Conservation (phyloP, 1,284 basidiomycete species). For the Ustilago loliicola region DNA sequence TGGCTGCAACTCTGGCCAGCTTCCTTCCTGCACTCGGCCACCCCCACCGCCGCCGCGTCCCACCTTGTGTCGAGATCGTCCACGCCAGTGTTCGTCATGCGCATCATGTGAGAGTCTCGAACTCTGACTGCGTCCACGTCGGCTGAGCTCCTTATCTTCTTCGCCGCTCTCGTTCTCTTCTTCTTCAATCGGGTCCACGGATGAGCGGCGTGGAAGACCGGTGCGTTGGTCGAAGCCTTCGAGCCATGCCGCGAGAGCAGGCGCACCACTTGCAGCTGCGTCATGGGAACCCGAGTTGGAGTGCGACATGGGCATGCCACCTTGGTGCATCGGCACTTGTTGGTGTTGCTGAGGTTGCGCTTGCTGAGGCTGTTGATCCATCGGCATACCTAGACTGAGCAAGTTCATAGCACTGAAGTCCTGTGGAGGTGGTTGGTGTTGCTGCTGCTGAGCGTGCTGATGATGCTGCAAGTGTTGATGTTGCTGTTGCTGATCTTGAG, state of each 20-base stretch:
- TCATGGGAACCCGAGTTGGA: constrained; percentile 30
- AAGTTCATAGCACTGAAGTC: constrained; percentile 52
- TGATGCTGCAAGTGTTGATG: constrained; percentile 5
- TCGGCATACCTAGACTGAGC: constrained; percentile 46
- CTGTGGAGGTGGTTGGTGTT: constrained; percentile 31
- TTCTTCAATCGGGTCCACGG: constrained; percentile 56
- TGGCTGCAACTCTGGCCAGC: constrained; percentile 44
- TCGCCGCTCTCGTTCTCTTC: constrained; percentile 49
- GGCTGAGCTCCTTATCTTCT: constrained; percentile 46
- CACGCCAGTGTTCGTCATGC: constrained; percentile 45
- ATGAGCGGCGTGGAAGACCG: constrained; percentile 52
- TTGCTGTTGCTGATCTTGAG: constrained; percentile 18
- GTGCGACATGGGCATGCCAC: constrained; percentile 18
- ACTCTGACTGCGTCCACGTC: constrained; percentile 36
- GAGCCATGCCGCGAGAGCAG: constrained; percentile 48
- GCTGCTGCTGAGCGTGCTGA: constrained; percentile 19
- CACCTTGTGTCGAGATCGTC: constrained; percentile 39
- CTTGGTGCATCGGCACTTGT: constrained; percentile 31
- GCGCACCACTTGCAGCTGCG: constrained; percentile 13
- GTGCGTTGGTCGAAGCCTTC: constrained; percentile 55
- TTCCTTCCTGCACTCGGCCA: constrained; percentile 32
- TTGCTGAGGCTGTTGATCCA: constrained; percentile 23
- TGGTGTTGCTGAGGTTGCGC: constrained; percentile 10
- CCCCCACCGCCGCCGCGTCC: constrained; percentile 12
- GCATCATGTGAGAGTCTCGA: constrained; percentile 24